Evolutionary conservation across 1,284 basidiomycete genomes (phyloP).

Genomic region (Inonotus obliquus): DNA sequence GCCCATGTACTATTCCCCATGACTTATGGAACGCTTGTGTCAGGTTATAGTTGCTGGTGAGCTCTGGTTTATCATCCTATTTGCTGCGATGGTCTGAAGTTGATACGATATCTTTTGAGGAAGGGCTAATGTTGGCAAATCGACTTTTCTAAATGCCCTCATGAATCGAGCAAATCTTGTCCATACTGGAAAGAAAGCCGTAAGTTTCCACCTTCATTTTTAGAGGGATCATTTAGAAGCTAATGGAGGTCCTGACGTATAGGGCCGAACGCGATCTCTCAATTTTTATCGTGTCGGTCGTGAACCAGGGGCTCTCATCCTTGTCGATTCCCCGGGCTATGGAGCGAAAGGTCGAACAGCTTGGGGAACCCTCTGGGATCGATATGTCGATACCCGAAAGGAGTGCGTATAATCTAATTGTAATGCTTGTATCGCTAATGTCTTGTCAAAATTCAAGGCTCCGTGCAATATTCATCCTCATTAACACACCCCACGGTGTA

Average conservation of each 20-base stretch:
- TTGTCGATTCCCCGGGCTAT: conserved; percentile 77
- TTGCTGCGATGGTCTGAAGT: not conserved
- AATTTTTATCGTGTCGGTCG: conserved; percentile 67
- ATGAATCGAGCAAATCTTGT: conserved; percentile 52
- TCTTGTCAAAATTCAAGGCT: conserved; percentile 39
- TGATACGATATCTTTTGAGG: conserved; percentile 25
- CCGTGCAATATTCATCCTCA: conserved; percentile 60
- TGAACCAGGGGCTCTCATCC: conserved; percentile 48
- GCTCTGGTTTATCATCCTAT: not conserved
- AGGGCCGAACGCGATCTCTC: conserved; percentile 67
- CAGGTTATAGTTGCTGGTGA: conserved; percentile 52
- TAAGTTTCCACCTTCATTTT: conserved; percentile 29
- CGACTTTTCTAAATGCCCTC: conserved; percentile 64
- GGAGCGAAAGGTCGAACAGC: conserved; percentile 65
- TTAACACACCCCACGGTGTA: conserved; percentile 62
- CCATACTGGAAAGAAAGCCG: conserved; percentile 62
- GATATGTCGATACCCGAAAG: conserved; percentile 53
- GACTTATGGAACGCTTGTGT: not conserved
- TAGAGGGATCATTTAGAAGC: not conserved
- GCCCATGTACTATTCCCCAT: no score
- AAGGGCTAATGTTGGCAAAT: conserved; percentile 68
- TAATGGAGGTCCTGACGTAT: not conserved
- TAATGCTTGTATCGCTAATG: not conserved
- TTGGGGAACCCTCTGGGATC: conserved; percentile 66
- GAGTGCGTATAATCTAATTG: conserved; percentile 40